Evolutionary conservation across 352 stramenopile genomes (phyloP), one percentile per base, ranked within the genome.

Genomic region (Blastocystis sp.): DNA sequence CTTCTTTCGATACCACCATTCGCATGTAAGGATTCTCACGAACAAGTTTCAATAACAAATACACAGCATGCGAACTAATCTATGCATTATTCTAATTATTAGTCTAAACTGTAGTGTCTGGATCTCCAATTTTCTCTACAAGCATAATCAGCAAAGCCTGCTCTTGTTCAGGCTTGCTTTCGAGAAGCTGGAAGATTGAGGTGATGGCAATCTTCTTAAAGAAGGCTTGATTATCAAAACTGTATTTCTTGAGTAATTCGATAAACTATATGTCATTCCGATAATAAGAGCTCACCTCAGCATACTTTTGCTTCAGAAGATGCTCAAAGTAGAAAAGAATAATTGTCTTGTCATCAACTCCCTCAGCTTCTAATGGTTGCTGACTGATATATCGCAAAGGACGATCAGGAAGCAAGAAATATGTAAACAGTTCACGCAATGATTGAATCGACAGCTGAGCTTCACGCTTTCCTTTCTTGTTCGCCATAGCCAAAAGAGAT

Each of bases 51-150:
- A 94, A 91, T 66, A 95, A 88, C 88, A 92, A 93, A 35, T 93
- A 92, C 86, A 94, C 92, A 69, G 94, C 88, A 88, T 94, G 93
- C 7, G 92, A 91, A 3, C 92, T 92, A 39, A 95, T 94, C 88
- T 95, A 94, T 56, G 1, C 16, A 74, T 74, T 21, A 85, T 6
- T 6, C 5, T 3, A 42, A 21, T 6, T 0, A n/a, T 4, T 16
- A 19, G 29, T 4, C 0, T 6, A 66, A n/a, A 85, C 74, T 27
- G 56, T 67, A n/a, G 91, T 90, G 88, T 94, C 92, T 12, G 92
- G 92, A 69, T 95, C 92, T 27, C 92, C 93, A 0, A 95, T 89
- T 83, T 95, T 95, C 88, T 94, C 94, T 37, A 94, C 91, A n/a
- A 95, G 88, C 92, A 95, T 94, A 42, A 90, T 89, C 12, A 95